Conservation (phyloP, 805 yeast species). For the Metschnikowia corniflorae region DNA sequence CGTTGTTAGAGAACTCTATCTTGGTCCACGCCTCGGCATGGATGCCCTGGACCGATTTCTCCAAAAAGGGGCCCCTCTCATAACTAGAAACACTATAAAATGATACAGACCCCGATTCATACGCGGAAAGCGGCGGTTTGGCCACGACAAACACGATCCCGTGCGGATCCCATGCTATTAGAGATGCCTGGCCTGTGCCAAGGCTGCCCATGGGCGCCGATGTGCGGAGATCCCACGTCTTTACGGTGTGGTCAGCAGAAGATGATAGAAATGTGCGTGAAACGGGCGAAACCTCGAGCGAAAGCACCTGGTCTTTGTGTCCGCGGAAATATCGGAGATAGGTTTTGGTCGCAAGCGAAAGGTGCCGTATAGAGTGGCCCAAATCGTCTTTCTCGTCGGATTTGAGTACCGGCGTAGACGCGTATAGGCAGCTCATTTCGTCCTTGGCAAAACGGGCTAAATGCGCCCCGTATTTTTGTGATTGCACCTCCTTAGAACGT, state of each 20-base stretch:
- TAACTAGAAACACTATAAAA: slow-evolving; percentile 61
- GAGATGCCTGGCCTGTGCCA: slow-evolving; percentile 50
- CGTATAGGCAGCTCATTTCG: slow-evolving; percentile 69
- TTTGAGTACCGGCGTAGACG: slow-evolving; percentile 56
- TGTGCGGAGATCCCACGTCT: slow-evolving; percentile 82
- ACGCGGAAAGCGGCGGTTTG: slow-evolving; percentile 14
- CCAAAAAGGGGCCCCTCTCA: slow-evolving; percentile 54
- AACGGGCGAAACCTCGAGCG: slow-evolving; percentile 69
- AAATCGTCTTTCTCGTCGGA: slow-evolving; percentile 34
- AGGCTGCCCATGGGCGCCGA: slow-evolving; percentile 59
- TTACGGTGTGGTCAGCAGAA: slow-evolving; percentile 72
- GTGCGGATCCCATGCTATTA: slow-evolving; percentile 76
- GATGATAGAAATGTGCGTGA: slow-evolving; percentile 63
- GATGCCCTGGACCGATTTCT: slow-evolving; percentile 17
- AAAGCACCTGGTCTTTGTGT: slow-evolving; percentile 72
- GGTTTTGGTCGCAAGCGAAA: slow-evolving; percentile 72
- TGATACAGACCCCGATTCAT: slow-evolving; percentile 25
- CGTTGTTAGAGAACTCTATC: slow-evolving; percentile 76
- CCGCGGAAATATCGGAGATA: slow-evolving; percentile 86
- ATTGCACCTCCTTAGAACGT: slow-evolving; percentile 62
- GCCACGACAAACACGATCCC: slow-evolving; percentile 78
- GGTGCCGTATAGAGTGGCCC: slow-evolving; percentile 70
- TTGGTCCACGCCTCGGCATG: slow-evolving; percentile 49
- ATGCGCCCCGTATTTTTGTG: slow-evolving; percentile 91
- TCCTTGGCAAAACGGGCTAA: slow-evolving; percentile 79